A percentile compares a stretch with the other conserved stretches of the same genome.
These are phyloP conservation scores for Barnettozyma populi DNA, from an alignment of 805 yeast genomes.

Conservation along the genomic window DNA sequence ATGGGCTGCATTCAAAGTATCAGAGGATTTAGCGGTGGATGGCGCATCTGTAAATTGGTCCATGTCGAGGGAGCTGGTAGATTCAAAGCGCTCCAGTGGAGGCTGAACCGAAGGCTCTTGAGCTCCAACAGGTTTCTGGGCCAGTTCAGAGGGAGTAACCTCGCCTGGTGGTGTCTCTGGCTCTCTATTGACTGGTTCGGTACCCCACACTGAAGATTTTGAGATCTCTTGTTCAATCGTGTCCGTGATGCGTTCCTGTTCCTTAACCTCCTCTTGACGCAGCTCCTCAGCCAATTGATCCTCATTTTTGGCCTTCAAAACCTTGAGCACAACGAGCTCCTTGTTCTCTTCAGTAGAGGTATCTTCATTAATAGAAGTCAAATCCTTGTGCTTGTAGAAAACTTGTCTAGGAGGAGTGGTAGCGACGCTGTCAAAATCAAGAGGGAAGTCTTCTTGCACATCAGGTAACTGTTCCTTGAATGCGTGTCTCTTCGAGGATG, in stretches of 20 bases:
- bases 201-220: not conserved
- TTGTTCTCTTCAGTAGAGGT: slow-evolving; percentile 2
- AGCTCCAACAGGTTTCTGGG: not conserved
- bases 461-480: slow-evolving; percentile 19
- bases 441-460: slow-evolving; percentile 17
- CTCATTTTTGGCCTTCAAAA: slow-evolving; percentile 11
- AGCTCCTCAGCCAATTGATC: slow-evolving; percentile 3
- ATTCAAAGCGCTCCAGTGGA: not conserved
- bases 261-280: slow-evolving; percentile 2
- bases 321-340: not conserved
- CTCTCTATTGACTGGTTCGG: not conserved
- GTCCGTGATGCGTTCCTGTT: slow-evolving; percentile 6
- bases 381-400: slow-evolving; percentile 3
- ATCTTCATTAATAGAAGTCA: slow-evolving; percentile 18
- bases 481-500: slow-evolving; percentile 13
- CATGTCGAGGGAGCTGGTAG: not conserved
- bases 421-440: slow-evolving; percentile 5
- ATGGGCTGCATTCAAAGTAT: slow-evolving; percentile 13
- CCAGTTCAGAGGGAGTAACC: not conserved
- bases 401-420: not conserved
- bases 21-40: slow-evolving; percentile 24
- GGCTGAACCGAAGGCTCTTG: not conserved
- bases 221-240: not conserved
- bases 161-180: not conserved
- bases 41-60: slow-evolving; percentile 20